Base-by-base conservation (phyloP, 2,329 filamentous ascomycete species). In the Aspergillus melleus region DNA sequence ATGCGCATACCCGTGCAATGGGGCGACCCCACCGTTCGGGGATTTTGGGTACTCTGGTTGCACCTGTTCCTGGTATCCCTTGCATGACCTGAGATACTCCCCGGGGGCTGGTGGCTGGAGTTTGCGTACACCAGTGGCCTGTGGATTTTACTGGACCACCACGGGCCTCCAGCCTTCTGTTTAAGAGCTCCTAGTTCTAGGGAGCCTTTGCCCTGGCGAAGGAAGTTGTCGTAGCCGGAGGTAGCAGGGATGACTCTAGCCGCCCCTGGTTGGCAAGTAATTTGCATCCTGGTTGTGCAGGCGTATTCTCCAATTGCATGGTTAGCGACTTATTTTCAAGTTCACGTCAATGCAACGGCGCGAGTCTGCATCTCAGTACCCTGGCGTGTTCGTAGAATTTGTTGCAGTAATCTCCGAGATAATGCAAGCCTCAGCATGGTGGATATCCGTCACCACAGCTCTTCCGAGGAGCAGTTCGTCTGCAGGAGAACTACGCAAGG, bases 351-450 rank as follows among this genome's bases (percentile, higher is more conserved):
- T 55, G 46, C 47, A 59, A 51, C 49, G 14, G 29, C 26, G 14
- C 26, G n/a, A 42, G 20, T 39, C 39, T 22, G 53, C 42, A 55
- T 49, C 22, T n/a, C 30, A 49, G 16, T 16, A 44, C 52, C 57
- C 42, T 56, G 54, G 52, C 59, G 47, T 58, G 22, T 36, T 61
- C 59, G 59, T 58, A 61, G 59, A 61, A 61, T 61, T 53, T 55
- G 32, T 14, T 39, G 22, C 55, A 51, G 47, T 29, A 50, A 55
- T 42, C 55, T 63, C 58, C 61, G 50, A 61, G 58, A 61, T 61
- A 59, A 63, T 52, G 61, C 61, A 63, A 50, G 46, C 53, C 24
- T 52, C 11, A n/a, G 26, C 20, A 39, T 26, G 14, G 52, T 12
- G 26, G 46, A 24, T 22, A 32, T 22, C 22, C 22, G 29, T 26